A percentile compares a stretch with the other conserved stretches of the same genome.
Conservation (phyloP, 176 grass and related monocot genomes). For the Microstegium vimineum region DNA sequence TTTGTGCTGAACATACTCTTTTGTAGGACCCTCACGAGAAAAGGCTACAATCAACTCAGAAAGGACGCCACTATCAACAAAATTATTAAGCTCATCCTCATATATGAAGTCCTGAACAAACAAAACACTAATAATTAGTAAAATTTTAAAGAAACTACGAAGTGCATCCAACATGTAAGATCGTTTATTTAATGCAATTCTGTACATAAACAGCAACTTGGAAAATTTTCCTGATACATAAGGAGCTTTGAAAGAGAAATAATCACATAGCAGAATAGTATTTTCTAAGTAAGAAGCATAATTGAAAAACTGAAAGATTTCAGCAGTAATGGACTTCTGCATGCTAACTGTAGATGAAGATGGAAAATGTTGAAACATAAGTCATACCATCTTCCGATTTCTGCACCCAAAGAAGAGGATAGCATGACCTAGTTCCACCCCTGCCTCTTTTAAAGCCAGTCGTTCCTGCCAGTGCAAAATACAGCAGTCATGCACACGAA, state of each 20-base stretch:
- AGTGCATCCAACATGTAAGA: background rate
- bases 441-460: slow-evolving; percentile 58
- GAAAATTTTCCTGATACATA: background rate
- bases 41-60: slow-evolving; percentile 83
- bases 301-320: background rate
- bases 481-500: background rate
- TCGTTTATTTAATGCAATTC: background rate
- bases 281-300: background rate
- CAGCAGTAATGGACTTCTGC: background rate
- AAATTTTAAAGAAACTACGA: background rate
- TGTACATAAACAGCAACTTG: background rate
- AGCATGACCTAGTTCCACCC: slow-evolving; percentile 58
- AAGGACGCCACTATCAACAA: slow-evolving; percentile 53
- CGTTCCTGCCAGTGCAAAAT: slow-evolving; percentile 64
- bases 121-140: background rate
- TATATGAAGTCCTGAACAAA: slow-evolving; percentile 90
- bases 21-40: slow-evolving; percentile 84
- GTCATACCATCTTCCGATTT: slow-evolving; percentile 79
- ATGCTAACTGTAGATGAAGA: background rate
- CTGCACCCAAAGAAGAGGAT: slow-evolving; percentile 97
- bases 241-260: background rate
- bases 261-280: background rate
- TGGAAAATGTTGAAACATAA: slow-evolving; percentile 15
- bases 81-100: slow-evolving; percentile 76
- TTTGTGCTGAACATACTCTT: slow-evolving; percentile 97